Conservation (phyloP, 202 grass and related monocot genomes). For the Brachypodium distachyon region DNA sequence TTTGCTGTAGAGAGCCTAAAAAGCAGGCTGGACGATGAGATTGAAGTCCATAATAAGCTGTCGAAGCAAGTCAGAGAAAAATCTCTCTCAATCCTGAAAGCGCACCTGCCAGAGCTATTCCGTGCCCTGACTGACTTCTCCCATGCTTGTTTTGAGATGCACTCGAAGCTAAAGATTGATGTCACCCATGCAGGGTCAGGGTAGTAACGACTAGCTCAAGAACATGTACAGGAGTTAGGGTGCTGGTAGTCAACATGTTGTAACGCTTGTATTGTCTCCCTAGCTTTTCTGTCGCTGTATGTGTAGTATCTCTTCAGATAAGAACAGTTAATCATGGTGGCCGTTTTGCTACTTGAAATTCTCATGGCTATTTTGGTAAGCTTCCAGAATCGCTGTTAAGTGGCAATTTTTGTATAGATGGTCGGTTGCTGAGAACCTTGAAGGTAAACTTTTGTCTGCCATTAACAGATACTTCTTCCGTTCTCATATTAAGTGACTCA, state of each 20-base stretch:
- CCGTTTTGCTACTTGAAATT: background rate
- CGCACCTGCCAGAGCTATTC: conserved; percentile 89
- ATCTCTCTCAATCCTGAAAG: conserved; percentile 71
- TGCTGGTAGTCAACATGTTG: conserved; percentile 17
- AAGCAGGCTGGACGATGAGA: conserved; percentile 50
- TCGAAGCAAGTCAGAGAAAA: conserved; percentile 91
- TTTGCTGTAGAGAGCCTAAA: conserved; percentile 55
- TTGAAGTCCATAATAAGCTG: conserved; percentile 50
- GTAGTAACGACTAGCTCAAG: conserved; percentile 30
- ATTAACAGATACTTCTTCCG: no score
- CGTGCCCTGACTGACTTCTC: conserved; percentile 69
- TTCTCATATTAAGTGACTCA: no score
- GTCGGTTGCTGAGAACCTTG: no score
- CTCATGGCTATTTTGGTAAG: background rate
- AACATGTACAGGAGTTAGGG: conserved; percentile 40
- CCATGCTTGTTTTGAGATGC: conserved; percentile 44
- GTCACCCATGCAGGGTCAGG: conserved; percentile 45
- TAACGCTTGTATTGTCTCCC: conserved; percentile 11
- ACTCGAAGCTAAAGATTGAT: conserved; percentile 58
- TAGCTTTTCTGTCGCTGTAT: conserved; percentile 14
- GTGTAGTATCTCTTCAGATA: conserved; percentile 10
- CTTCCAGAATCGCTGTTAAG: background rate
- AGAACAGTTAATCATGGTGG: conserved; percentile 2
- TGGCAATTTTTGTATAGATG: no score
- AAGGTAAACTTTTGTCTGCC: no score